Base-by-base conservation (phyloP, 495 filamentous ascomycete genomes). In the Aspergillus nidulans region DNA sequence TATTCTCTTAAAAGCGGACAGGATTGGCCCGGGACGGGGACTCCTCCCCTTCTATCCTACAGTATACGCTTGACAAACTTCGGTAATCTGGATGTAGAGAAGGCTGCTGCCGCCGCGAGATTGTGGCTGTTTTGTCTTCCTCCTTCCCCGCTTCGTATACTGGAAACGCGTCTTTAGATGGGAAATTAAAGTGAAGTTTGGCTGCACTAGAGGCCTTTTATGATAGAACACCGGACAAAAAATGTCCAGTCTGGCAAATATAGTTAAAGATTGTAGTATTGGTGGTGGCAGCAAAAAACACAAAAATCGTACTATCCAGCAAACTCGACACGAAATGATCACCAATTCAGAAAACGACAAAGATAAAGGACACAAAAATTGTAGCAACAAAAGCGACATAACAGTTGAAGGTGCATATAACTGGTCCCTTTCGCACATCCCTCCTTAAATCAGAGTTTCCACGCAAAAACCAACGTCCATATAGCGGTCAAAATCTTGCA, bases 401-500 rank as follows among this genome's bases (percentile, higher is more conserved):
- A 30, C n/a, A 25, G 21, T 16, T 24, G 47, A 49, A 49, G n/a
- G 32, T 32, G 34, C 36, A 18, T 16, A 49, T 30, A 46, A 30
- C 47, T 39, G 30, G 32, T 7, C 12, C 30, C 30, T n/a, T 16
- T 10, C 30, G 3, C n/a, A 39, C 15, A 5, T 5, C 36, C n/a
- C 36, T 18, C 32, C 13, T 19, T 24, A 32, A 13, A 19, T 21
- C 28, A 25, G 39, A 40, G 19, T 41, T 23, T 40, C 43, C 21
- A 48, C 43, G 48, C 23, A 19, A 16, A 10, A 41, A 7, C 19
- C 36, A 15, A 16, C 16, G 46, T n/a, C 19, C 36, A 21, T 49
- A 32, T 28, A 55, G 52, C 42, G 52, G 52, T 55, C 52, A 48
- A 42, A 26, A 21, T 24, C 4, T 21, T 43, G 20, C 16, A 20